phyloP scores from a whole-genome alignment of 2,329 filamentous ascomycete genomes.

The Apiospora sp. region DNA sequence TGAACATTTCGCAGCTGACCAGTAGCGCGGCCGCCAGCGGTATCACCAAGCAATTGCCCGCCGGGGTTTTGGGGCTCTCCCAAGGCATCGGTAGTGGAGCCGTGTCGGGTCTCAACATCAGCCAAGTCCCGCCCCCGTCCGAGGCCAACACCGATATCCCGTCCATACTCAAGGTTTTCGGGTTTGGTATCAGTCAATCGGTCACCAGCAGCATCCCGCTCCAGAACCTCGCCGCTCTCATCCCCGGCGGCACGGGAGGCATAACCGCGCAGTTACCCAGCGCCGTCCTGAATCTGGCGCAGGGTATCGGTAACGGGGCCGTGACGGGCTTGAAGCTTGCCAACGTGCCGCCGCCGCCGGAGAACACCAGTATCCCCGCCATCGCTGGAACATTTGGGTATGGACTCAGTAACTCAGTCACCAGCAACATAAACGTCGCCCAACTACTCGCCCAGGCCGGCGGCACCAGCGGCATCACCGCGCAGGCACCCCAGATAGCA shows the following conservation, averaged over 20 bases:
- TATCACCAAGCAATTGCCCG: conserved; percentile 28
- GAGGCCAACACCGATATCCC: conserved; percentile 20
- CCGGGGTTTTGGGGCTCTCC: conserved; percentile 28
- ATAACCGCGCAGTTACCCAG: conserved; percentile 27
- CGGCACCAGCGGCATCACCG: not conserved
- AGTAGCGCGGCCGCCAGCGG: not conserved
- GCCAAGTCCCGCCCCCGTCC: conserved; percentile 23
- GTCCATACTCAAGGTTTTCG: conserved; percentile 24
- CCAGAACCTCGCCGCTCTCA: conserved; percentile 25
- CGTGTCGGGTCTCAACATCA: conserved; percentile 29
- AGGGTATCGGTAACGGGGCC: conserved; percentile 27
- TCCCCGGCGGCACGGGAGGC: conserved; percentile 13
- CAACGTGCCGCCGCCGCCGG: conserved; percentile 25
- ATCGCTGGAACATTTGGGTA: conserved; percentile 35
- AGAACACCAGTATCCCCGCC: conserved; percentile 29
- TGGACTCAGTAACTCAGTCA: conserved; percentile 34
- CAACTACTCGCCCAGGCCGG: not conserved
- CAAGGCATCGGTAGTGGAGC: conserved; percentile 32
- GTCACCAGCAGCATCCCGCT: conserved; percentile 29
- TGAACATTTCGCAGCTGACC: conserved; percentile 28
- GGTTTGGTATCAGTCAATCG: conserved; percentile 30
- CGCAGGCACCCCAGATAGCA: not conserved
- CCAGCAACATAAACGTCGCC: conserved; percentile 31
- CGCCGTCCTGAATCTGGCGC: conserved; percentile 25
- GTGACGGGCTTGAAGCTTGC: conserved; percentile 33